Evolutionary conservation across 179 eudicot genomes (phyloP), one percentile per base, ranked within the genome.

Genomic region (Drosera spatulata): DNA sequence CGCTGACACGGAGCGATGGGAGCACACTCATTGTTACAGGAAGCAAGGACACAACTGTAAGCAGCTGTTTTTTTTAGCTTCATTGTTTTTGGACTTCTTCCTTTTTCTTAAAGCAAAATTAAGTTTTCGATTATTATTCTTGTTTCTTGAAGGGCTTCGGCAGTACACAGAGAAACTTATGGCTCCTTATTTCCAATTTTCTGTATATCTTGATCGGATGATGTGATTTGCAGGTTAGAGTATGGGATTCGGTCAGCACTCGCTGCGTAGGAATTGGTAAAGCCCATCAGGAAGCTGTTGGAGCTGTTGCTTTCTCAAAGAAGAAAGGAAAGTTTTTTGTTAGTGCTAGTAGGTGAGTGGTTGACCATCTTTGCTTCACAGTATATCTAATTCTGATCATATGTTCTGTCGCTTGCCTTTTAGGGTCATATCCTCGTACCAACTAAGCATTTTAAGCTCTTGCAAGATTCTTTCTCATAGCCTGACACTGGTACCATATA

Each of bases 21-120:
- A 82, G 61, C 71, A 71, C 87, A 11, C 81, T 86, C 56, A 76
- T 94, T 57, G 97, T 82, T 45, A 86, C 99, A 2, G 97, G 99
- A 68, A 94, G 99, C 91, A 94, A 90, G 77, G 99, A 94, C 73
- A 90, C 86, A 58, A 86, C 62, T 70, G 99, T 94, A 70, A 85
- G 89, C 68, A 62, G 52, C 54, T 39, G 42, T 7, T 49, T 10
- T 48, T 47, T n/a, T 46, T 3, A 33, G n/a, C 46, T 6, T 62
- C 40, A 61, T 37, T 41, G 3, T 56, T 46, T 41, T 14, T 58
- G 56, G 42, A 10, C 43, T 12, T 12, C 10, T 22, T 22, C 33
- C 22, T 51, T 13, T 14, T 33, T 41, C 41, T 3, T 3, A 6
- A 49, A 40, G 54, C 52, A 49, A n/a, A 51, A 51, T 6, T 11